phyloP scores from a whole-genome alignment of 768 basidiomycete species.

The Leccinum pellstonianum region DNA sequence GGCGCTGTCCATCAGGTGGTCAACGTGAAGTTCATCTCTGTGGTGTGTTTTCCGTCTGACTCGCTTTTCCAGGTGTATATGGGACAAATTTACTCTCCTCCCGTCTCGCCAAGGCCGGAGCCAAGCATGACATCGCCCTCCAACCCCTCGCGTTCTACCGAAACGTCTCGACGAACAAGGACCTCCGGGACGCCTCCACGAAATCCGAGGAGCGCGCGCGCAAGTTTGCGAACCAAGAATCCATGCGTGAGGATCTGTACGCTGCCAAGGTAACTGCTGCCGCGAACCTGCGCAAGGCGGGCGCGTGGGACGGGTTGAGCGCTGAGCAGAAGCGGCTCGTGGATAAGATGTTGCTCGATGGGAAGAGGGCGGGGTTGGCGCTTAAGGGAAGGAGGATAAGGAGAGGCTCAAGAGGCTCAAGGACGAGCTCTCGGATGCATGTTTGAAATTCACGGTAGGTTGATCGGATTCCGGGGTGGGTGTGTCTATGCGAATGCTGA shows the following conservation, averaged over 20 bases:
- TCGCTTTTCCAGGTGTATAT: slow-evolving; percentile 52
- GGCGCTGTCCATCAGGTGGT: too few relatives aligned
- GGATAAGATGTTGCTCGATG: slow-evolving; percentile 75
- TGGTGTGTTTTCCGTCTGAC: background rate
- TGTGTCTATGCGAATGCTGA: background rate
- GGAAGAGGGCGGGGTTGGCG: slow-evolving; percentile 72
- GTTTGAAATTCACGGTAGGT: slow-evolving; percentile 56
- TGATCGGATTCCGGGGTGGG: background rate
- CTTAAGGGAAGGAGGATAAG: slow-evolving; percentile 57
- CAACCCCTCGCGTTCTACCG: slow-evolving; percentile 76
- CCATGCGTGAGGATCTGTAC: slow-evolving; percentile 80
- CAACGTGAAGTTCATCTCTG: slow-evolving; percentile 45
- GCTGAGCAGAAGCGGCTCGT: slow-evolving; percentile 70
- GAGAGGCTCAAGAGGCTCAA: slow-evolving; percentile 57
- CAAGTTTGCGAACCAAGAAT: slow-evolving; percentile 69
- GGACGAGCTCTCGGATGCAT: slow-evolving; percentile 73
- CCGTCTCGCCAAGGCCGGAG: slow-evolving; percentile 55
- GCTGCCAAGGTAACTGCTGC: slow-evolving; percentile 65
- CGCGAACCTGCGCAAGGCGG: slow-evolving; percentile 62
- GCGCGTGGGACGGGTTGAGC: slow-evolving; percentile 58
- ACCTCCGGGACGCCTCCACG: slow-evolving; percentile 75
- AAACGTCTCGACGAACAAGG: slow-evolving; percentile 71
- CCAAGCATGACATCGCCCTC: slow-evolving; percentile 45
- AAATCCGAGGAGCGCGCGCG: slow-evolving; percentile 64
- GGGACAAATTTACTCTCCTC: background rate